phyloP scores from a whole-genome alignment of 1,284 basidiomycete genomes.

The Ganoderma lingzhi region DNA sequence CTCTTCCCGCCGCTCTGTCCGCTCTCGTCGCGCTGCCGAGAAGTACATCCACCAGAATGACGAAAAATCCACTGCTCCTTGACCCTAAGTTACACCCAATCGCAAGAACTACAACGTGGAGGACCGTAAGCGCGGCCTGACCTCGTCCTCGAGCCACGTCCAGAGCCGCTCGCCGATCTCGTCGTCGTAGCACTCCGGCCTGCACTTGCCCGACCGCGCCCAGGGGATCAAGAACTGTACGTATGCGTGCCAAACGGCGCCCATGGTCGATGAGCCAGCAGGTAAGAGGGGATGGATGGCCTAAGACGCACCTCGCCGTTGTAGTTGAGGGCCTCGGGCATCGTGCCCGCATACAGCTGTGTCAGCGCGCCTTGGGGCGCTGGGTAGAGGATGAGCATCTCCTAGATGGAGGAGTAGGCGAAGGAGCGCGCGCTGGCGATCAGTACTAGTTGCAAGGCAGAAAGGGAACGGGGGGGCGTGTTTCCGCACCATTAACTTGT shows the following conservation, averaged over 20 bases:
- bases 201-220: slow-evolving; percentile 48
- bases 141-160: slow-evolving; percentile 52
- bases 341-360: slow-evolving; percentile 38
- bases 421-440: neutral
- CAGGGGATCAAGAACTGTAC: slow-evolving; percentile 46
- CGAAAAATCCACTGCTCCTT: too few species aligned
- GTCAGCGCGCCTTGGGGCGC: slow-evolving; percentile 36
- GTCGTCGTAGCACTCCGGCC: slow-evolving; percentile 44
- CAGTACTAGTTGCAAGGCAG: too few species aligned
- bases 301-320: slow-evolving; percentile 34
- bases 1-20: too few species aligned
- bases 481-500: slow-evolving; percentile 22
- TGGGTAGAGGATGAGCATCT: slow-evolving; percentile 25
- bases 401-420: neutral
- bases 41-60: too few species aligned
- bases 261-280: neutral
- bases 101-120: neutral
- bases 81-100: neutral
- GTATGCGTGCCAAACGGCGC: neutral
- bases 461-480: too few species aligned
- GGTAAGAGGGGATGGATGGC: neutral
- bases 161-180: slow-evolving; percentile 48
- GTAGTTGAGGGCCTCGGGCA: slow-evolving; percentile 34
- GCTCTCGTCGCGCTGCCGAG: too few species aligned
- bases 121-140: slow-evolving; percentile 23